Base-by-base conservation (phyloP, 2,329 filamentous ascomycete genomes). In the Catunica adiposa region DNA sequence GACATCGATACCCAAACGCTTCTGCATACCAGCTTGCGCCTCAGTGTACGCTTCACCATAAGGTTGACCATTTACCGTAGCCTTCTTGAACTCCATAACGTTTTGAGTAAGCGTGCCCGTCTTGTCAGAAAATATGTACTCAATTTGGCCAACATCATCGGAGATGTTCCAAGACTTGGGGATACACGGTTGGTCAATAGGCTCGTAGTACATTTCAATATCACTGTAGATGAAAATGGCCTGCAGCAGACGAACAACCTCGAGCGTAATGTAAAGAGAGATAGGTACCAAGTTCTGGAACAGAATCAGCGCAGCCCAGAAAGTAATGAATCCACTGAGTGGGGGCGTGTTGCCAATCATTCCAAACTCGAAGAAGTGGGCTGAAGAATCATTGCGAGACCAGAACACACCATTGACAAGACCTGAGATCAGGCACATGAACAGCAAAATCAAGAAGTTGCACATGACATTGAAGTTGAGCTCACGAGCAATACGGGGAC, bases 41-140 rank as follows among this genome's bases (percentile, higher is more conserved):
- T 98, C 92, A 0, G 94, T 98, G 64, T 96, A 98, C 0, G 92
- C 92, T 70, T 98, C 92, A 59, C 94, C 92, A 62, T 98, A 98
- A 0, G 89, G 82, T 59, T 92, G 79, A n/a, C 90, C 90, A 64
- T 97, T 97, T 69, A 98, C 83, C 0, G 89, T 94, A 56, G 85
- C 89, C 69, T 98, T 98, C 69, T 97, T 98, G 78, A 97, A 98
- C 67, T 98, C 94, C 92, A 98, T 97, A 76, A 88, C 83, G 66
- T 97, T 97, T 70, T 89, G 94, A n/a, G 90, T 97, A 64, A 97
- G 73, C 3, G 90, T 97, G 46, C 90, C 90, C 1, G 90, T 97
- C 73, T 97, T 97, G 73, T 97, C 90, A 0, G 89, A 96, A 69
- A 98, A 98, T 62, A 98, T 95, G 72, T 97, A 98, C 69, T 97